These are phyloP conservation scores for Pharus latifolius DNA, from an alignment of 176 grass and related monocot species.

Conservation along the genomic window DNA sequence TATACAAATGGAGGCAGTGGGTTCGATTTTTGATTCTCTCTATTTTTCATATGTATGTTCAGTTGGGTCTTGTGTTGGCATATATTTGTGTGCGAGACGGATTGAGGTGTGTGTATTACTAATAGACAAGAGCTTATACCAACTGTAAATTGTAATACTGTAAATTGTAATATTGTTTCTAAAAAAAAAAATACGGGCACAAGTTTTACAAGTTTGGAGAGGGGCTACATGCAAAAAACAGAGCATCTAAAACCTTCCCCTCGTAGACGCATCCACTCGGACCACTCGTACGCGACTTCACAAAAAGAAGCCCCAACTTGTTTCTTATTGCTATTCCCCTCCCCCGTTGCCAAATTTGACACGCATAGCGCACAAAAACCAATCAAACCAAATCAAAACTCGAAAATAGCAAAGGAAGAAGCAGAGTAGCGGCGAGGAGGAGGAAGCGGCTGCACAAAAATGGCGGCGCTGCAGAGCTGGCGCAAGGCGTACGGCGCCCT, in stretches of 20 bases:
- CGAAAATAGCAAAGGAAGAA: background rate
- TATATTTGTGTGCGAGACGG: too few relatives aligned
- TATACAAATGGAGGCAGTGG: too few relatives aligned
- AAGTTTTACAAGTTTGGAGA: background rate
- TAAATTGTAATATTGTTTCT: too few relatives aligned
- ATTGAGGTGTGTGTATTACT: too few relatives aligned
- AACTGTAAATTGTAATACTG: too few relatives aligned
- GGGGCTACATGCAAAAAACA: background rate
- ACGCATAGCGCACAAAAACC: background rate
- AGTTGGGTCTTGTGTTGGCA: too few relatives aligned
- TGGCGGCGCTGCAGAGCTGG: constrained; percentile 93
- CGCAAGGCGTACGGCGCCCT: constrained; percentile 95
- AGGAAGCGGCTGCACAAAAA: constrained; percentile 23
- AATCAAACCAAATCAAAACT: background rate
- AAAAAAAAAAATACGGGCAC: too few relatives aligned
- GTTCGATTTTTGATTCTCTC: too few relatives aligned
- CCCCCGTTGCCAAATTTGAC: background rate
- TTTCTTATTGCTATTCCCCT: background rate
- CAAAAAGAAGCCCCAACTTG: background rate
- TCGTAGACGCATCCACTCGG: constrained; percentile 9
- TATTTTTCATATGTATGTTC: too few relatives aligned
- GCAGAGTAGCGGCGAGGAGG: background rate
- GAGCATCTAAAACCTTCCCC: constrained; percentile 7
- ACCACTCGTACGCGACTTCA: background rate
- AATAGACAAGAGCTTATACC: too few relatives aligned